These are phyloP conservation scores for Cryptosporidium meleagridis DNA, from an alignment of 169 alveolate species.

Conservation along the genomic window DNA sequence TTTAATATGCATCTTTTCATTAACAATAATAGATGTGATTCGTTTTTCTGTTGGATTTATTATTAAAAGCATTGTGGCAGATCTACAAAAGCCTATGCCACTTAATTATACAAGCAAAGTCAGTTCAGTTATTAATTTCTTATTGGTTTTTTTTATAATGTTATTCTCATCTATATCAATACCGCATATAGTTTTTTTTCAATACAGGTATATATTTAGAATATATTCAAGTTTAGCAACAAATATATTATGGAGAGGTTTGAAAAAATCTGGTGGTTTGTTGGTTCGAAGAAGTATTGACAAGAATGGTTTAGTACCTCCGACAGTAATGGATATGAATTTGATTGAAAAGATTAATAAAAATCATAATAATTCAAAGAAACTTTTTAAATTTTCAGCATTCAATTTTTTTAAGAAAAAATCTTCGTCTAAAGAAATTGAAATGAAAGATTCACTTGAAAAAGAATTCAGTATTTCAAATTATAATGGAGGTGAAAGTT, in stretches of 20 bases:
- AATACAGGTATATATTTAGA: slow-evolving; percentile 50
- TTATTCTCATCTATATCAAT: slow-evolving; percentile 43
- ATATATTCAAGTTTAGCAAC: slow-evolving; percentile 66
- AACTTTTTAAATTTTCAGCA: not conserved
- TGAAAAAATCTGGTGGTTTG: slow-evolving; percentile 58
- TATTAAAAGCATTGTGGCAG: slow-evolving; percentile 50
- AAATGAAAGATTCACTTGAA: not conserved
- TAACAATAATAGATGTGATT: slow-evolving; percentile 37
- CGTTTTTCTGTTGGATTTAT: slow-evolving; percentile 60
- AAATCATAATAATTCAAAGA: not conserved
- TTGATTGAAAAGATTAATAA: not conserved
- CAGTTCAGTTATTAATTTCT: slow-evolving; percentile 33
- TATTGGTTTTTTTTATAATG: slow-evolving; percentile 45
- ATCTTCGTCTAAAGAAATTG: not conserved
- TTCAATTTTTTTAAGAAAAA: not conserved
- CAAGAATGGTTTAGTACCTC: slow-evolving; percentile 30
- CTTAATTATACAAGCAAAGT: not conserved
- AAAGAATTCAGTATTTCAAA: not conserved
- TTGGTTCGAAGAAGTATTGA: slow-evolving; percentile 22
- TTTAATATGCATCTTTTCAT: slow-evolving; percentile 37
- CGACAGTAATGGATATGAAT: slow-evolving; percentile 31
- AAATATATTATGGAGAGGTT: slow-evolving; percentile 65
- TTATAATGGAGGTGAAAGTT: not conserved
- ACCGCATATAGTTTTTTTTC: slow-evolving; percentile 62
- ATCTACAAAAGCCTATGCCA: slow-evolving; percentile 70